Base-by-base conservation (phyloP, 495 filamentous ascomycete species). In the Aspergillus panamensis region DNA sequence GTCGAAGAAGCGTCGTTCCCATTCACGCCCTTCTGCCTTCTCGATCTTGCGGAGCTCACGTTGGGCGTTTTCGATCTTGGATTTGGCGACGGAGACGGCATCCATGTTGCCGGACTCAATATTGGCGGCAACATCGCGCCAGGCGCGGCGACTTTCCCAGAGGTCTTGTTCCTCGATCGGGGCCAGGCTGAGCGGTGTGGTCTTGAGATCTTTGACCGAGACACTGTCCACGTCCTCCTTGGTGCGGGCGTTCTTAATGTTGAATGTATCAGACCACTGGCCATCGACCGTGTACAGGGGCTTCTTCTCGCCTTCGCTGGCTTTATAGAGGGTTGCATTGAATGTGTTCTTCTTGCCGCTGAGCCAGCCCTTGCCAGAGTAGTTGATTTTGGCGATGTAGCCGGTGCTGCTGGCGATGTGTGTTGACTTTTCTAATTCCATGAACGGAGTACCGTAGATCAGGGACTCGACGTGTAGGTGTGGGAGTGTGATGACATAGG, bases 301-400 rank as follows among this genome's bases (percentile, higher is more conserved):
- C 13, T 92, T 84, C 73, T 90, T 92, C 66, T 96, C 91, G 50
- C 84, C 83, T 31, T 86, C 84, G 21, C 80, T 83, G 44, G 74
- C 73, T 37, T 89, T 91, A 72, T 84, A 92, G 20, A 97, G 69
- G 29, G 74, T 80, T 0, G 94, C 95, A 13, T 77, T 84, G 72
- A 97, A 92, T 37, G 80, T 88, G 78, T 98, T 98, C 76, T 96
- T 95, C 80, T 95, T 96, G 30, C 94, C 95, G 49, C 86, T 88
- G 30, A 98, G 57, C 92, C 92, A 98, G 32, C 94, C 94, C 73
- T 90, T 92, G 54, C 91, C 91, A 55, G 81, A 87, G 74, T 95
- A 98, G 69, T 94, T 88, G 62, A 97, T 90, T 73, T 92, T 94
- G 48, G 91, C 82, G n/a, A 90, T 86, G 73, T 87, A 97, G 59